These are phyloP conservation scores for Pseudofabraea citricarpa DNA, from an alignment of 2,329 filamentous ascomycete genomes.

Conservation along the genomic window DNA sequence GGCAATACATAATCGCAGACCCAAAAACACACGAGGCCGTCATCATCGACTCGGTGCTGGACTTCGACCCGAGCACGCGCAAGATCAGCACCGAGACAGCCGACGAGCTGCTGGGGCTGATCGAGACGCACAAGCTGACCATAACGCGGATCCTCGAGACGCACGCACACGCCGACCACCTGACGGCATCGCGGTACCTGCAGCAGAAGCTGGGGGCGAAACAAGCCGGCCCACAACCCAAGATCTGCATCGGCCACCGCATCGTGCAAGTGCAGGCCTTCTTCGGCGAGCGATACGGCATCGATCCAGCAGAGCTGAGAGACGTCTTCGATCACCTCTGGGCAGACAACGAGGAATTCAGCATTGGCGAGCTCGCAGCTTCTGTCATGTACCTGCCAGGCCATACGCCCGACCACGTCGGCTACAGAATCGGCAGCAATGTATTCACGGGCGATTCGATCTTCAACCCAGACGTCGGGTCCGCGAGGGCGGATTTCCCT, in stretches of 20 bases:
- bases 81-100: constrained; percentile 45
- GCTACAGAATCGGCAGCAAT: constrained; percentile 47
- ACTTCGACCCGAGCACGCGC: constrained; percentile 43
- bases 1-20: constrained; percentile 57
- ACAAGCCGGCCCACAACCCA: constrained; percentile 24
- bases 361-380: constrained; percentile 40
- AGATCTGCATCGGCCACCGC: constrained; percentile 48
- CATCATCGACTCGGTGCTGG: constrained; percentile 58
- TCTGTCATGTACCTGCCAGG: constrained; percentile 51
- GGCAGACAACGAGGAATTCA: constrained; percentile 47
- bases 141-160: constrained; percentile 54
- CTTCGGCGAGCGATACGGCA: constrained; percentile 44
- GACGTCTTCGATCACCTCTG: constrained; percentile 48
- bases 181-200: constrained; percentile 54
- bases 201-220: constrained; percentile 35
- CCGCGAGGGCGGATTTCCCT: constrained; percentile 50
- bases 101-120: constrained; percentile 41
- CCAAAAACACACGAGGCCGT: constrained; percentile 40
- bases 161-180: constrained; percentile 54
- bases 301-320: constrained; percentile 36
- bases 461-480: constrained; percentile 47
- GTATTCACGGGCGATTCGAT: constrained; percentile 50
- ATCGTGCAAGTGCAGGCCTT: constrained; percentile 44
- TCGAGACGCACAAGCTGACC: constrained; percentile 39
- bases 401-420: constrained; percentile 56